Evolutionary conservation across 371 early-diverging fungal genomes (phyloP).

Genomic region (Syncephalis fuscata): DNA sequence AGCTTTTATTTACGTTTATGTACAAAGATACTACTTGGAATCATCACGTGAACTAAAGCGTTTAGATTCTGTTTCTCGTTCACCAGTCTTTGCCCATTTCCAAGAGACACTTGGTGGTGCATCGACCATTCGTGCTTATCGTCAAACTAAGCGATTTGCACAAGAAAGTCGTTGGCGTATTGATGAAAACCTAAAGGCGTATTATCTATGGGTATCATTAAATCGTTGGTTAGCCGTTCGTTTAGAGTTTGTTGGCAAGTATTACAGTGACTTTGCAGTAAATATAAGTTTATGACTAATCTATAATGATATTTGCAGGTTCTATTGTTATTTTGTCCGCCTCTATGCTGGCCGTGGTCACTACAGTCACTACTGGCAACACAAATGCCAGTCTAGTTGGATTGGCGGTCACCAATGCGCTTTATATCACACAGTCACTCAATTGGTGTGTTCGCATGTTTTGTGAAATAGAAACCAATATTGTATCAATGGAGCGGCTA

Average conservation of each 20-base stretch:
- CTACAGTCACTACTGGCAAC: slow-evolving; percentile 17
- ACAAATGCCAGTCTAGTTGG: slow-evolving; percentile 68
- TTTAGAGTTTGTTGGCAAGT: slow-evolving; percentile 37
- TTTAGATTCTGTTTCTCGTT: slow-evolving; percentile 59
- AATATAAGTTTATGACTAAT: slow-evolving; percentile 11
- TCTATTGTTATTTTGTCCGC: slow-evolving; percentile 45
- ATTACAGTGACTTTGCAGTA: slow-evolving; percentile 18
- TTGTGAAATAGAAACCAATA: slow-evolving; percentile 53
- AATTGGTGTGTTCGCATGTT: slow-evolving; percentile 70
- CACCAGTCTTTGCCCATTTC: slow-evolving; percentile 74
- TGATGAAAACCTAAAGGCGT: slow-evolving; percentile 65
- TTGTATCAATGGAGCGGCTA: slow-evolving; percentile 74
- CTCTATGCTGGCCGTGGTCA: slow-evolving; percentile 40
- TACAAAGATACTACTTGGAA: slow-evolving; percentile 51
- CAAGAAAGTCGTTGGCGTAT: slow-evolving; percentile 48
- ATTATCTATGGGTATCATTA: slow-evolving; percentile 55
- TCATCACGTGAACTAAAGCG: slow-evolving; percentile 66
- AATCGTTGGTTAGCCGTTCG: slow-evolving; percentile 90
- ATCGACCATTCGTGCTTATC: slow-evolving; percentile 69
- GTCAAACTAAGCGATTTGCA: slow-evolving; percentile 50
- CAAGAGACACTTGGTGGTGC: slow-evolving; percentile 61
- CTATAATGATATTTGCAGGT: slow-evolving; percentile 17
- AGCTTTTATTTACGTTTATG: slow-evolving; percentile 34
- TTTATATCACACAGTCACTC: slow-evolving; percentile 62
- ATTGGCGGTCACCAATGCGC: slow-evolving; percentile 72